phyloP scores from a whole-genome alignment of 352 stramenopile species.

The Phytophthora macrochlamydospora region DNA sequence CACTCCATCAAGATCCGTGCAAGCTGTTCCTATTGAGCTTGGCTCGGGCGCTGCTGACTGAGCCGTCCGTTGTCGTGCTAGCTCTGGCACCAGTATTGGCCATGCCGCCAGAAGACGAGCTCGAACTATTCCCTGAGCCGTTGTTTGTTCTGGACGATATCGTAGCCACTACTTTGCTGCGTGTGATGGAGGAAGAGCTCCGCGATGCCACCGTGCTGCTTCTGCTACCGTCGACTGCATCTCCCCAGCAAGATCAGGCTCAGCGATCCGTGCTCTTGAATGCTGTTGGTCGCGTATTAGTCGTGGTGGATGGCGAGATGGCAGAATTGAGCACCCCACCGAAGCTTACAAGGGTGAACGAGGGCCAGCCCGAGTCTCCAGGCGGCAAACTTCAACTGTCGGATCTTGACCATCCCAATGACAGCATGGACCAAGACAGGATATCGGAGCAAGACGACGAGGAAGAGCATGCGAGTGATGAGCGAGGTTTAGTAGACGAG shows the following conservation, averaged over 20 bases:
- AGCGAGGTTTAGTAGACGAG: conserved; percentile 14
- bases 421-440: conserved; percentile 19
- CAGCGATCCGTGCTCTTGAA: conserved; percentile 76
- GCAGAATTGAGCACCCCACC: conserved; percentile 86
- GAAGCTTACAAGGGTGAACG: conserved; percentile 52
- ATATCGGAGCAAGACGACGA: conserved; percentile 23
- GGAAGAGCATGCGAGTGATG: conserved; percentile 7
- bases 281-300: conserved; percentile 96
- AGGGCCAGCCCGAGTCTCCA: conserved; percentile 44
- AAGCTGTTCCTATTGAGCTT: conserved; percentile 97
- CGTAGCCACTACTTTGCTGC: conserved; percentile 68
- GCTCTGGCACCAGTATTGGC: conserved; percentile 39
- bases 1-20: conserved; percentile 92
- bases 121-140: conserved; percentile 13
- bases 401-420: conserved; percentile 19
- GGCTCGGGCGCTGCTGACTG: conserved; percentile 92
- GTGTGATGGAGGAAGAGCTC: conserved; percentile 90
- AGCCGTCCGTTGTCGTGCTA: conserved; percentile 89
- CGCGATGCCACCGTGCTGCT: conserved; percentile 93
- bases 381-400: conserved; percentile 24
- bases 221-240: conserved; percentile 93
- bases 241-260: conserved; percentile 25
- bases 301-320: conserved; percentile 92
- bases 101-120: conserved; percentile 19
- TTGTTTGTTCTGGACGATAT: conserved; percentile 59